Conservation (phyloP, 208 protist species). For the Leishmania major region DNA sequence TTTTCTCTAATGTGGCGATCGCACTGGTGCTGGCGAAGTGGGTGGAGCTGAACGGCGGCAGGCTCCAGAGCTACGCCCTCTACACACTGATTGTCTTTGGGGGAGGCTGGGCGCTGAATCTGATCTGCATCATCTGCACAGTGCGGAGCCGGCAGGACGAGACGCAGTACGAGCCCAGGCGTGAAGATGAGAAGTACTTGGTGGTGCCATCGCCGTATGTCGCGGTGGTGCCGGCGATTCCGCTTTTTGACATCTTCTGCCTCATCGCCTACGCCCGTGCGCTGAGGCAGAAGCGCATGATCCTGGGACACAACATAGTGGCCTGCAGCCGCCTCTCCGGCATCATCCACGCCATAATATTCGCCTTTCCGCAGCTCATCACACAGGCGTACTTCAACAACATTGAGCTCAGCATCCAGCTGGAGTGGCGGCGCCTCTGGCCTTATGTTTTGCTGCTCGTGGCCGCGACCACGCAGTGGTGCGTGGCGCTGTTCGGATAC, state of each 20-base stretch:
- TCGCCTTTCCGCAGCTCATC: slow-evolving; percentile 73
- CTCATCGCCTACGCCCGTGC: slow-evolving; percentile 51
- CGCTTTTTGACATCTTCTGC: slow-evolving; percentile 71
- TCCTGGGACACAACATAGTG: slow-evolving; percentile 67
- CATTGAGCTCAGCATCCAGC: slow-evolving; percentile 7
- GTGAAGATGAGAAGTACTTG: slow-evolving; percentile 25
- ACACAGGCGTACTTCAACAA: slow-evolving; percentile 57
- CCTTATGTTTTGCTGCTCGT: slow-evolving; percentile 46
- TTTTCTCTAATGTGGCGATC: slow-evolving; percentile 42
- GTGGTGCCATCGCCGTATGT: slow-evolving; percentile 64
- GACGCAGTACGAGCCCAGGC: slow-evolving; percentile 36
- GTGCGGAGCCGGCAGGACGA: slow-evolving; percentile 54
- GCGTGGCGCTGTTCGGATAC: slow-evolving; percentile 52
- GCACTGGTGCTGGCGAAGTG: slow-evolving; percentile 46
- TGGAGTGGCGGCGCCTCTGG: slow-evolving; percentile 11
- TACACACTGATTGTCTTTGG: slow-evolving; percentile 72
- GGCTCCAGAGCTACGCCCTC: slow-evolving; percentile 47
- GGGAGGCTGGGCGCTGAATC: slow-evolving; percentile 60
- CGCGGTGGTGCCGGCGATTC: slow-evolving; percentile 61
- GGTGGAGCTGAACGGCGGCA: slow-evolving; percentile 34
- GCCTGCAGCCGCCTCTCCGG: slow-evolving; percentile 50
- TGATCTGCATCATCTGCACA: slow-evolving; percentile 71
- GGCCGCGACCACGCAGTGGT: slow-evolving; percentile 40
- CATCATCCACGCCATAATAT: slow-evolving; percentile 54
- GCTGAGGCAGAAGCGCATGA: slow-evolving; percentile 28